Conservation (phyloP, 2,329 filamentous ascomycete species). For the Corinectria fuckeliana region DNA sequence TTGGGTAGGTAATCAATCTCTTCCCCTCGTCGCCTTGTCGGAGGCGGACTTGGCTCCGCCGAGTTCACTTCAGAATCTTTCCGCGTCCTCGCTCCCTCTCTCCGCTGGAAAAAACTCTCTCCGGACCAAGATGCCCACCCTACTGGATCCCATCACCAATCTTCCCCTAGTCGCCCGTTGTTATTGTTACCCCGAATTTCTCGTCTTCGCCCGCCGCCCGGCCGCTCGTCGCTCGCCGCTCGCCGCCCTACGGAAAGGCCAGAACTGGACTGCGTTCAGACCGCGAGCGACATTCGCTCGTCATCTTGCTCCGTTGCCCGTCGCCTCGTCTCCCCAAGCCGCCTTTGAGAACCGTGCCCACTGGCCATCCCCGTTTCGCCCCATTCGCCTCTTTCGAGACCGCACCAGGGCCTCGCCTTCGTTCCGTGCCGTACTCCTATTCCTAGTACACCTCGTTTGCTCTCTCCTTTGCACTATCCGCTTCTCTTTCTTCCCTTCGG, state of each 20-base stretch:
- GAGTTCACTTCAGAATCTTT: constrained; percentile 41
- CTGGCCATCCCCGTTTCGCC: constrained; percentile 27
- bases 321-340: constrained; percentile 9
- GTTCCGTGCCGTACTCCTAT: constrained; percentile 18
- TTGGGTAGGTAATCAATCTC: constrained; percentile 27
- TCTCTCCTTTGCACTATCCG: no score
- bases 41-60: constrained; percentile 41
- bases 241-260: not conserved
- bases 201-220: constrained; percentile 13
- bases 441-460: constrained; percentile 21
- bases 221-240: not conserved
- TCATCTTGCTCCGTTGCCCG: not conserved
- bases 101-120: constrained; percentile 34
- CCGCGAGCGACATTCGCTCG: not conserved
- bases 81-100: constrained; percentile 35
- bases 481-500: constrained; percentile 15
- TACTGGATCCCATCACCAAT: constrained; percentile 27
- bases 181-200: constrained; percentile 27
- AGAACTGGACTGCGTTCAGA: no score
- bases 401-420: constrained; percentile 19
- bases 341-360: constrained; percentile 18
- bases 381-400: constrained; percentile 11
- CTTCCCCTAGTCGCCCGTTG: constrained; percentile 27
- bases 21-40: constrained; percentile 36
- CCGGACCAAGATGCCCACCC: constrained; percentile 30